Conservation (phyloP, 1,284 basidiomycete genomes). For the Mycena sp. region DNA sequence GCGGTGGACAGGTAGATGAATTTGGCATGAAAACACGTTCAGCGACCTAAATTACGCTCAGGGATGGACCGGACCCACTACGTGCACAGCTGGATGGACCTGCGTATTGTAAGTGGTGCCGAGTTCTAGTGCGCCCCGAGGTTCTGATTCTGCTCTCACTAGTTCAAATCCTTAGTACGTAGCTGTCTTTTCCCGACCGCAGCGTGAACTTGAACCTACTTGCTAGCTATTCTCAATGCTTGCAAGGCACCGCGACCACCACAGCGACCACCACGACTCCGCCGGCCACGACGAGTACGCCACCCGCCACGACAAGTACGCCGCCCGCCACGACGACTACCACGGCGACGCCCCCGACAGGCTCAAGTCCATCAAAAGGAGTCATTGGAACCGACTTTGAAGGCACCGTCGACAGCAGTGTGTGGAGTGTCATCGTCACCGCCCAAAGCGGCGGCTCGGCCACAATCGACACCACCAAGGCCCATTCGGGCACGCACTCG, state of each 20-base stretch:
- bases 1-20: conserved; percentile 26
- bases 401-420: conserved; percentile 24
- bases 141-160: conserved; percentile 18
- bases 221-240: conserved; percentile 31
- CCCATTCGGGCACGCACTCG: conserved; percentile 30
- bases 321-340: conserved; percentile 17
- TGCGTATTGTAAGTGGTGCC: conserved; percentile 28
- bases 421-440: conserved; percentile 30
- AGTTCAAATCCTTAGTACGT: conserved; percentile 27
- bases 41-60: conserved; percentile 17
- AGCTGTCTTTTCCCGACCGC: conserved; percentile 10
- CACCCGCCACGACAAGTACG: neutral
- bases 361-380: conserved; percentile 22
- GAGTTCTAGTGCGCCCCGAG: conserved; percentile 11
- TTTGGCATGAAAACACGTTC: conserved; percentile 17
- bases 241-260: conserved; percentile 23
- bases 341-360: conserved; percentile 21
- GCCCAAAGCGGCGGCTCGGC: conserved; percentile 29
- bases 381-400: conserved; percentile 30
- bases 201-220: conserved; percentile 12
- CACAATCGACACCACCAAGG: conserved; percentile 30
- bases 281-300: conserved; percentile 10
- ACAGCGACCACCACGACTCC: conserved; percentile 24
- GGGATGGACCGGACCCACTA: conserved; percentile 28
- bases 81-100: conserved; percentile 30